Evolutionary conservation across 805 yeast genomes (phyloP), one percentile per base, ranked within the genome.

Genomic region (Wickerhamiella dianesei): DNA sequence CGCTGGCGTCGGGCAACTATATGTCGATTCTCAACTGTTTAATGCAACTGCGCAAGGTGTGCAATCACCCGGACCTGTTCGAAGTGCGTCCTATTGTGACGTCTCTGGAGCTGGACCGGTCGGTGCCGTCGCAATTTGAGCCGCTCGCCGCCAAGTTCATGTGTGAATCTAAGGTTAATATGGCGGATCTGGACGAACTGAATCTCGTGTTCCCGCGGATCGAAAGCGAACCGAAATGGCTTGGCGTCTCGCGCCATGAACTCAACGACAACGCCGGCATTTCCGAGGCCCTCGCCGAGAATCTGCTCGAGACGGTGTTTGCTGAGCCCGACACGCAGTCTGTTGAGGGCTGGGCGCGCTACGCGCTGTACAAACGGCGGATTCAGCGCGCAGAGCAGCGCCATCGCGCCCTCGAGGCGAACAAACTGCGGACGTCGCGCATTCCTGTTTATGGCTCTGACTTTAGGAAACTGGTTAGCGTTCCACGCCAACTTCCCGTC

Each of bases 1-100:
- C 97, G 3, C 70, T 92, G 51, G 89, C 89, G 1, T 83, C 94
- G 25, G 97, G 98, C 3, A 92, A 92, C 59, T 92, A 88, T 58
- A 70, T 92, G 63, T 85, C 96, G 14, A 92, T 92, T 59, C 88
- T 92, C 57, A 92, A 94, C 59, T 92, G 97, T 69, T 72, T 92
- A 66, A 92, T 92, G 99, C 99, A 92, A 63, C 69, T 92, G 57
- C 76, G 99, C 58, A 92, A 92, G 62, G 96, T 88, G 22, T 87
- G 96, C 67, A 88, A 88, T 58, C 97, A 88, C 63, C 96, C 96
- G 0, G 96, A 92, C 66, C 66, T 92, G 50, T 94, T 92, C 65
- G 98, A 92, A 62, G 96, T 88, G 4, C 72, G 98, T 49, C 97
- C 97, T 0, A 84, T 92, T 53, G 74, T 84, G 37, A 92, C 98